Evolutionary conservation across 2,329 filamentous ascomycete genomes (phyloP), one percentile per base, ranked within the genome.

Genomic region (Saccharata proteae): DNA sequence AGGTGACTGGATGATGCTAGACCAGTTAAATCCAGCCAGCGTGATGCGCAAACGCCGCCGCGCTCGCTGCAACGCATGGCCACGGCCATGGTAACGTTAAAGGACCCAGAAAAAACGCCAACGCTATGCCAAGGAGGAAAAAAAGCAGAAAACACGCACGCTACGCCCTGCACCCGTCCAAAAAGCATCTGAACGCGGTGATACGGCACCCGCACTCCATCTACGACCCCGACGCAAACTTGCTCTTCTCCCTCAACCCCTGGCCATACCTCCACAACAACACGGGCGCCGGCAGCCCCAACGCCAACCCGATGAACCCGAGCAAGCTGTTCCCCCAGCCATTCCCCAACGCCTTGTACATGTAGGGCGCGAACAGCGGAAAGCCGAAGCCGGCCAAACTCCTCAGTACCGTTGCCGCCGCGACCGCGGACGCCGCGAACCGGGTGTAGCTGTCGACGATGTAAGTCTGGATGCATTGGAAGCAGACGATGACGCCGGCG

Each of bases 231-330:
- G 64, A 62, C 22, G 65, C 65, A 47, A 59, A 70, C 14, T 58
- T 51, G 47, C 64, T 68, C 47, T 49, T 58, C 36, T 41, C 54
- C 40, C 67, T 51, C 45, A 71, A 37, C 29, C 26, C 43, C 46
- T 58, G 57, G 0, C 67, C 67, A 48, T 52, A 69, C 28, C 47
- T 59, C 65, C 65, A 70, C 32, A 71, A 40, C 34, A 69, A 44
- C 2, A 69, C 46, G 11, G 67, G 66, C 14, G 64, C 64, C 2
- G 64, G 62, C 14, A 67, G 40, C 4, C 57, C 57, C 20, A 60
- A 14, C 5, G 8, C 49, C 29, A 59, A 14, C 2, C 48, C 49
- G 11, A 57, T 27, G 23, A 59, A 57, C 0, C 44, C 56, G 18
- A 61, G 34, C 34, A 60, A 14, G n/a, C n/a, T 55, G 35, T 57